Evolutionary conservation across 179 eudicot genomes (phyloP), one percentile per base, ranked within the genome.

Genomic region (Nepenthes alata): DNA sequence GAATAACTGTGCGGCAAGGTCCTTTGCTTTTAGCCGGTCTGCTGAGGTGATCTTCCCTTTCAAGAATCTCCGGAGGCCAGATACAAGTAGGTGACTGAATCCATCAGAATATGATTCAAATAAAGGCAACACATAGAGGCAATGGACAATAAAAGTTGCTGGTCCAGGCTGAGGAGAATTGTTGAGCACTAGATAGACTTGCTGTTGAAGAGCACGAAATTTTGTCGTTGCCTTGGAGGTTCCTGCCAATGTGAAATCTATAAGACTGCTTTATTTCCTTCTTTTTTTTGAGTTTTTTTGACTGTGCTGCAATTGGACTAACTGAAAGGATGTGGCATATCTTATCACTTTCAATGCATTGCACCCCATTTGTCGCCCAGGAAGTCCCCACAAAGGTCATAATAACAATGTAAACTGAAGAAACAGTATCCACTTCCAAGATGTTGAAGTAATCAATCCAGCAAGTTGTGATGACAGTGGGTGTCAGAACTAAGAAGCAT

Each of bases 141-240:
- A 90, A 56, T 68, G 84, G 67, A 77, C 80, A 52, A 83, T 74
- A 77, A 83, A 89, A 68, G 72, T 79, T 63, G 91, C 88, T 49
- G 96, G 85, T 59, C 95, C 96, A 68, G 88, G 87, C 66, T 78
- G 83, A 61, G 95, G 85, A 66, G 71, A 61, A 63, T 83, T 89
- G 73, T 73, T 53, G 2, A 93, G 77, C 48, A 65, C 90, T 69
- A 71, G 72, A 78, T 75, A 70, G 62, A 87, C 84, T 81, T 87
- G 89, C 37, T 85, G 87, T 64, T 89, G 96, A 68, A 93, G 86
- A 70, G 80, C 78, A 57, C 88, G 90, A 38, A 93, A 93, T 64
- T 93, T 93, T 16, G 66, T 70, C 5, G 95, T 74, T 63, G 98
- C 98, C 80, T 85, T 89, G 48, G 79, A 78, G 62, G 84, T 81